Percentiles rank a stretch among this genome's conserved stretches.
Conservation (phyloP, 805 yeast species). For the Starmerella tilneyi region DNA sequence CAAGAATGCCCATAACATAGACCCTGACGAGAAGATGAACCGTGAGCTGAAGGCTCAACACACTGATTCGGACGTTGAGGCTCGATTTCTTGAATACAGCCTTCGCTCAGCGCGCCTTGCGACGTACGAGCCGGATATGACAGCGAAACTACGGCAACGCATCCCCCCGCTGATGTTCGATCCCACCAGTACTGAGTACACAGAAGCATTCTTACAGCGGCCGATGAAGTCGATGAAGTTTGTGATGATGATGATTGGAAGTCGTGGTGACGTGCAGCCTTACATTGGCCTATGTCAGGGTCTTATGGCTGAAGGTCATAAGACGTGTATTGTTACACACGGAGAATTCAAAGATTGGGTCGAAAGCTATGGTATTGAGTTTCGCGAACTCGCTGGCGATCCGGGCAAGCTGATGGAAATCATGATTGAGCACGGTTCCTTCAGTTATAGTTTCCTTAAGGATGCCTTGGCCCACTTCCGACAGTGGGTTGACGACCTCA, state of each 20-base stretch:
- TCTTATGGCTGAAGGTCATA: constrained; percentile 67
- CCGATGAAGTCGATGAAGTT: constrained; percentile 50
- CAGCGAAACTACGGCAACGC: constrained; percentile 7
- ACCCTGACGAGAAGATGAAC: neutral
- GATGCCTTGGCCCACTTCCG: constrained; percentile 75
- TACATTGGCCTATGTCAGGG: constrained; percentile 84
- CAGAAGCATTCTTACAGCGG: constrained; percentile 30
- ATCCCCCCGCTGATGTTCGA: constrained; percentile 27
- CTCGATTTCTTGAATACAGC: constrained; percentile 16
- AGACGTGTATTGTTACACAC: constrained; percentile 78
- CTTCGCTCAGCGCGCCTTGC: constrained; percentile 22
- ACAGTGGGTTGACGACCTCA: constrained; percentile 70
- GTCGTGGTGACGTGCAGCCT: constrained; percentile 95
- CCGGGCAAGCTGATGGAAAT: constrained; percentile 85
- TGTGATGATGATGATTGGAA: constrained; percentile 77
- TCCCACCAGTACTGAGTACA: constrained; percentile 17
- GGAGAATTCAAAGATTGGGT: constrained; percentile 72
- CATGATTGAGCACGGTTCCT: constrained; percentile 83
- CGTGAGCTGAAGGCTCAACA: neutral
- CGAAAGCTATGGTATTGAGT: constrained; percentile 51
- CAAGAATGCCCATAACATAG: neutral
- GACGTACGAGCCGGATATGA: constrained; percentile 22
- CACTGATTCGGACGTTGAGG: constrained; percentile 6
- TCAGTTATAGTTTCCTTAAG: constrained; percentile 68
- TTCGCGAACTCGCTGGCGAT: constrained; percentile 75